Percentiles rank a stretch among this genome's conserved stretches.
Evolutionary conservation across 179 eudicot genomes (phyloP).

Genomic region (Carnegiea gigantea): DNA sequence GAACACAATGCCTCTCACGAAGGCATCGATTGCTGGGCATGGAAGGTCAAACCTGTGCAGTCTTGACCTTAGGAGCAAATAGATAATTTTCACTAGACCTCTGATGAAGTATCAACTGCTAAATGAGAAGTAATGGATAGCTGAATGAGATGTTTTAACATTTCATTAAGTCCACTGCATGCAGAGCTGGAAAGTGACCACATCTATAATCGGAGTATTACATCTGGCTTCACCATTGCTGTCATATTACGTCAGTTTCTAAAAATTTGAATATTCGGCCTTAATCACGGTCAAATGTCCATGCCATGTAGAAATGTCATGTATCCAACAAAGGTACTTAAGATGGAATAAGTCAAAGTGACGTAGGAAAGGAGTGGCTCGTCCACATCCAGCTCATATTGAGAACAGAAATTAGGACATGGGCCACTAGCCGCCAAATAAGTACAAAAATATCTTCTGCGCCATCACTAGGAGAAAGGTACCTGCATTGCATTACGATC

Average conservation of each 20-base stretch:
- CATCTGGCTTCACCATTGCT: too few relatives aligned
- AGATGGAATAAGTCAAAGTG: not conserved
- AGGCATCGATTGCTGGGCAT: too few relatives aligned
- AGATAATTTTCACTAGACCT: too few relatives aligned
- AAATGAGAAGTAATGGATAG: too few relatives aligned
- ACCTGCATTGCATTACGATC: conserved; percentile 97
- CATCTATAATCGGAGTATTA: too few relatives aligned
- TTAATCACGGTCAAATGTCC: not conserved
- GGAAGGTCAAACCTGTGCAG: too few relatives aligned
- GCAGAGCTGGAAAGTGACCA: too few relatives aligned
- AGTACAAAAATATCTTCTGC: not conserved
- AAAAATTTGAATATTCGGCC: not conserved
- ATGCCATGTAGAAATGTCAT: not conserved
- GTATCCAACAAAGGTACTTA: not conserved
- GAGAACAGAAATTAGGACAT: not conserved
- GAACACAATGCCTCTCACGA: too few relatives aligned
- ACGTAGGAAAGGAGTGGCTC: not conserved
- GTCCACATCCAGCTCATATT: not conserved
- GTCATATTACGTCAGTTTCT: not conserved
- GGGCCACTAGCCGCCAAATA: conserved; percentile 1
- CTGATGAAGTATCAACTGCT: too few relatives aligned
- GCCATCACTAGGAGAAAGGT: conserved; percentile 16
- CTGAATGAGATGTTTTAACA: too few relatives aligned
- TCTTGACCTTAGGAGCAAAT: too few relatives aligned
- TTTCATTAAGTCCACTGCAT: too few relatives aligned